Base-by-base conservation (phyloP, 2,329 filamentous ascomycete genomes). In the Colletotrichum magnum region DNA sequence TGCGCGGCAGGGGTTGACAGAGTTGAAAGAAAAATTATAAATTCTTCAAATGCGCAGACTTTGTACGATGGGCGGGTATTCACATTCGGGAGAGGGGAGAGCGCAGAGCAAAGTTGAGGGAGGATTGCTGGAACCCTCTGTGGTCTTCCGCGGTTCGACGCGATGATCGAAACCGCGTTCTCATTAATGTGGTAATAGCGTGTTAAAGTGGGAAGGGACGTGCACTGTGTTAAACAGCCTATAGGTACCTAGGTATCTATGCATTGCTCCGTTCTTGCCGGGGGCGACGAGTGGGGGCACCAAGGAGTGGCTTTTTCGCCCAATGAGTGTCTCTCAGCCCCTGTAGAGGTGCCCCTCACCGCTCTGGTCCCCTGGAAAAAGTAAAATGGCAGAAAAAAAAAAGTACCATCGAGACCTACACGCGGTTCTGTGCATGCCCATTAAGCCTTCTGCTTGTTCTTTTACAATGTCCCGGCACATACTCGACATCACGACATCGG, bases 311-410 rank as follows among this genome's bases (percentile, higher is more conserved):
- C 7, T 50, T n/a, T 39, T 60, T 41, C 32, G 21, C 28, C 28
- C 18, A 51, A 58, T 50, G 21, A 50, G 26, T 18, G 48, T 24
- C 16, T 45, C 15, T 50, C 50, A 24, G 50, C 9, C 52, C 36
- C 36, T 58, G 7, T 5, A 32, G 5, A 39, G n/a, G 21, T 5
- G 6, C 10, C 32, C 32, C 57, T 67, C 32, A 70, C 69, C 69
- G 69, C 69, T 53, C 47, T 12, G 48, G 50, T 47, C 56, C 65
- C 67, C 67, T 36, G 26, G 12, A 10, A 53, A 32, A 28, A 43
- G 28, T n/a, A n/a, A 10, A 47, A 32, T 45, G 69, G 69, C 69
- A 71, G 69, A 71, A 71, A 71, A 71, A 70, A 70, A 70, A 70
- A 67, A 61, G 41, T 28, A 4, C 32, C 26, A 6, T 21, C 36